Conservation (phyloP, 1,284 basidiomycete genomes). For the Rhodotorula glutinis region DNA sequence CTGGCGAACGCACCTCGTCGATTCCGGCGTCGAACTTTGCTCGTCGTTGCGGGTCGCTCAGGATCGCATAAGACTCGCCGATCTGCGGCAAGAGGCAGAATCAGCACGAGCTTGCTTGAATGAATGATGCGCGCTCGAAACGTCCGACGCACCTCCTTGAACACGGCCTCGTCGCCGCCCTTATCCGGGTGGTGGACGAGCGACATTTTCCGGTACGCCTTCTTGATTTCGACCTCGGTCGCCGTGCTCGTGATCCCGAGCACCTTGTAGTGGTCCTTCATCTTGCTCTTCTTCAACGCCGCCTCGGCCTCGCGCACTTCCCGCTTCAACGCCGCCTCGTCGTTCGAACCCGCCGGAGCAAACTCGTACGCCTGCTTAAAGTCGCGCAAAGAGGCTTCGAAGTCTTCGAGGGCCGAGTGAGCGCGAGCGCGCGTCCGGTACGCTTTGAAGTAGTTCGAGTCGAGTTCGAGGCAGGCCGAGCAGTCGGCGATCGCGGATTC, state of each 20-base stretch:
- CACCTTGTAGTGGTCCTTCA: slow-evolving; percentile 54
- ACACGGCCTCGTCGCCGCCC: slow-evolving; percentile 18
- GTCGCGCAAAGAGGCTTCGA: slow-evolving; percentile 67
- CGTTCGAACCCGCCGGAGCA: slow-evolving; percentile 56
- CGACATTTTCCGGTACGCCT: slow-evolving; percentile 60
- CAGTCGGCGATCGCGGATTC: slow-evolving; percentile 69
- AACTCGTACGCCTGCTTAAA: slow-evolving; percentile 75
- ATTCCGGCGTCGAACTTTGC: slow-evolving; percentile 52
- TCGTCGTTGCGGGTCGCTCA: slow-evolving; percentile 66
- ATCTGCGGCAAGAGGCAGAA: background rate
- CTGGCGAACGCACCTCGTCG: slow-evolving; percentile 31
- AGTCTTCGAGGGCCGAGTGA: slow-evolving; percentile 68
- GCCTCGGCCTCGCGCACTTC: slow-evolving; percentile 75
- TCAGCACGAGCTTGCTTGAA: no score
- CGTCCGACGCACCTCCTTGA: background rate
- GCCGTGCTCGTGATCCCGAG: slow-evolving; percentile 47
- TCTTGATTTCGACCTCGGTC: slow-evolving; percentile 69
- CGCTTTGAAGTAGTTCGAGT: slow-evolving; percentile 73
- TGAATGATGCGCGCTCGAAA: background rate
- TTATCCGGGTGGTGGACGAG: slow-evolving; percentile 63
- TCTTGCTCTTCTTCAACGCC: slow-evolving; percentile 73
- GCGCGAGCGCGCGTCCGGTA: slow-evolving; percentile 79
- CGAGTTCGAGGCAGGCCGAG: slow-evolving; percentile 62
- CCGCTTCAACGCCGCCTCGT: slow-evolving; percentile 60
- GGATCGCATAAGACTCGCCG: slow-evolving; percentile 63